Conservation (phyloP, 768 basidiomycete genomes). For the Tremella yokohamensis region DNA sequence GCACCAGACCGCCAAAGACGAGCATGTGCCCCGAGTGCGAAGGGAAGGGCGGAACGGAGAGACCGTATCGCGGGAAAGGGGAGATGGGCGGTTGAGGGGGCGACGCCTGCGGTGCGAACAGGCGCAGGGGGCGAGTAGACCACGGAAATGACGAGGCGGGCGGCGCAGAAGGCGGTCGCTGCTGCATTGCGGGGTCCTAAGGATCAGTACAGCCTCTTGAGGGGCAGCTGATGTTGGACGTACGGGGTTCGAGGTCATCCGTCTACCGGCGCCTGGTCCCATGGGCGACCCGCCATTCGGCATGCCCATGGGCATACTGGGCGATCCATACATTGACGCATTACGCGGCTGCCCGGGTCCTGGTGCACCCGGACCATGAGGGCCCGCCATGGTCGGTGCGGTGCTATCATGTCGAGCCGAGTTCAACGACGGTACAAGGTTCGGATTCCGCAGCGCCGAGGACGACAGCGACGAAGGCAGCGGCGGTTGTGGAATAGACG, state of each 20-base stretch:
- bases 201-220: neutral
- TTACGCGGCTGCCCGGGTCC: neutral
- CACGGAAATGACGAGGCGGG: slow-evolving; percentile 37
- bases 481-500: neutral
- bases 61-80: slow-evolving; percentile 95
- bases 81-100: slow-evolving; percentile 60
- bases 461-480: slow-evolving; percentile 4
- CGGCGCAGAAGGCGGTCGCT: slow-evolving; percentile 11
- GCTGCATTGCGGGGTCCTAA: neutral
- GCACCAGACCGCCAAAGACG: slow-evolving; percentile 93
- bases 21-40: slow-evolving; percentile 72
- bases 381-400: neutral
- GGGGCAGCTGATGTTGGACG: neutral
- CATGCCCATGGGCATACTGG: neutral
- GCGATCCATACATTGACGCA: neutral
- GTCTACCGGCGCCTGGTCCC: slow-evolving; percentile 22
- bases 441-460: slow-evolving; percentile 1
- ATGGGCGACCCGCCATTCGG: neutral
- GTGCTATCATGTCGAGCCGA: slow-evolving; percentile 5
- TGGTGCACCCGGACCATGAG: neutral
- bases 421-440: neutral
- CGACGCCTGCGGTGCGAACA: slow-evolving; percentile 20
- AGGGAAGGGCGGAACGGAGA: slow-evolving; percentile 68
- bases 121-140: slow-evolving; percentile 33
- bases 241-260: slow-evolving; percentile 39